A percentile compares a stretch with the other conserved stretches of the same genome.
These are phyloP conservation scores for Clarireedia paspali DNA, from an alignment of 2,329 filamentous ascomycete genomes.

Conservation along the genomic window DNA sequence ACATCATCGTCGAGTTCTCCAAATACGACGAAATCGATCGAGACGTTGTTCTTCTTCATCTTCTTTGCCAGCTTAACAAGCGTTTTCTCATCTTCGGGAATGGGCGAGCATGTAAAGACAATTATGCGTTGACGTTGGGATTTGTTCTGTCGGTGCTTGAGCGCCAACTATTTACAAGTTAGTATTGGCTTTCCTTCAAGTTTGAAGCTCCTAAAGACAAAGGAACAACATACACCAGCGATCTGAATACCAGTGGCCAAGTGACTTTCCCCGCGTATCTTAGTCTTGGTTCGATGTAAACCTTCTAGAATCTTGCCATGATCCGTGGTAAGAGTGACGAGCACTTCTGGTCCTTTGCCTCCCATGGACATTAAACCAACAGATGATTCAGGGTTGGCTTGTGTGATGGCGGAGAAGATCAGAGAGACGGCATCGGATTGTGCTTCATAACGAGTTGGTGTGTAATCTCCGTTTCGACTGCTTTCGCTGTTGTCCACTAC, in stretches of 20 bases:
- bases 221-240: slow-evolving; percentile 61
- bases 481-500: slow-evolving; percentile 99
- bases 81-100: slow-evolving; percentile 82
- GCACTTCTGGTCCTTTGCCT: slow-evolving; percentile 91
- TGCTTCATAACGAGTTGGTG: slow-evolving; percentile 90
- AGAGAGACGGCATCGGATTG: slow-evolving; percentile 93
- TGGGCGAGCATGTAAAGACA: slow-evolving; percentile 90
- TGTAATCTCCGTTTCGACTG: slow-evolving; percentile 90
- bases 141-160: slow-evolving; percentile 98
- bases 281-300: slow-evolving; percentile 78
- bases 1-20: slow-evolving; percentile 88
- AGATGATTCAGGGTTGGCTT: slow-evolving; percentile 91
- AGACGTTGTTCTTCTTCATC: slow-evolving; percentile 97
- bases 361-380: slow-evolving; percentile 99
- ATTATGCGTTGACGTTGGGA: slow-evolving; percentile 94
- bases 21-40: slow-evolving; percentile 90
- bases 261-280: slow-evolving; percentile 84
- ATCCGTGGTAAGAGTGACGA: slow-evolving; percentile 93
- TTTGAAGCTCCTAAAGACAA: not conserved
- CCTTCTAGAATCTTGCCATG: slow-evolving; percentile 92
- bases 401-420: slow-evolving; percentile 91
- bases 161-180: slow-evolving; percentile 59
- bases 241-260: slow-evolving; percentile 93
- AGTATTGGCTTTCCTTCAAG: not conserved
- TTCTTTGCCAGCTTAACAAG: slow-evolving; percentile 88